Evolutionary conservation across 192 early-diverging fungal species (phyloP).

Genomic region (Polychytrium aggregatum): DNA sequence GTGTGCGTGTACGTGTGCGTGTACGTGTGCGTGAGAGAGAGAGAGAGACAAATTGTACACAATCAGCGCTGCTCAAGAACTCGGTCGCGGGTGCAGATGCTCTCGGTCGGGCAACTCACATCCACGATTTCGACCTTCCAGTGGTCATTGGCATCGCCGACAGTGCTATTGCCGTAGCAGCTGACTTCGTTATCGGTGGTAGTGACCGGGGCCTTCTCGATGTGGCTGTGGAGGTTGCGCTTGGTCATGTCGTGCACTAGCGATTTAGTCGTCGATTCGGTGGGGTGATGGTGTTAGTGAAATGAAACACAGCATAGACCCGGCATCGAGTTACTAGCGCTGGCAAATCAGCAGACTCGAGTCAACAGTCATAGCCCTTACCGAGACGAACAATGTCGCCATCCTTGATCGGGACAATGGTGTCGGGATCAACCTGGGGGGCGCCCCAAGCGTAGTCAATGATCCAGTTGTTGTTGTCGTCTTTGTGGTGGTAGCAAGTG

Average conservation of each 20-base stretch:
- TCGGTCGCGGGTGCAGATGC: too few species aligned
- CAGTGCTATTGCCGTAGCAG: slow-evolving; percentile 66
- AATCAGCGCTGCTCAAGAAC: too few species aligned
- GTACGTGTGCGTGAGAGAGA: too few species aligned
- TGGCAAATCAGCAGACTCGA: too few species aligned
- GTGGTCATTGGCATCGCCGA: slow-evolving; percentile 77
- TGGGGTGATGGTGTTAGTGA: too few species aligned
- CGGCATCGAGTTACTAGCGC: too few species aligned
- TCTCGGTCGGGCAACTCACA: slow-evolving; percentile 17
- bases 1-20: too few species aligned
- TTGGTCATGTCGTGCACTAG: slow-evolving; percentile 56
- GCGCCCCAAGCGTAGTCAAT: slow-evolving; percentile 51
- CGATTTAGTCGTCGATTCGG: too few species aligned
- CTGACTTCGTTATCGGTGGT: slow-evolving; percentile 75
- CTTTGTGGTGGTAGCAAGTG: slow-evolving; percentile 87
- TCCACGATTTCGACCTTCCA: slow-evolving; percentile 82
- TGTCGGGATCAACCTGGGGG: slow-evolving; percentile 15
- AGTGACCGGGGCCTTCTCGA: slow-evolving; percentile 62
- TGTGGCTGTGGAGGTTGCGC: slow-evolving; percentile 80
- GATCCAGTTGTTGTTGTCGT: slow-evolving; percentile 87
- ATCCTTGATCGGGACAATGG: slow-evolving; percentile 54
- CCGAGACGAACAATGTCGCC: slow-evolving; percentile 74
- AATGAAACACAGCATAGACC: too few species aligned
- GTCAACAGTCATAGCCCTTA: too few species aligned
- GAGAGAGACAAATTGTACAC: too few species aligned